Base-by-base conservation (phyloP, 192 early-diverging fungal species). In the Paraglomus occultum region DNA sequence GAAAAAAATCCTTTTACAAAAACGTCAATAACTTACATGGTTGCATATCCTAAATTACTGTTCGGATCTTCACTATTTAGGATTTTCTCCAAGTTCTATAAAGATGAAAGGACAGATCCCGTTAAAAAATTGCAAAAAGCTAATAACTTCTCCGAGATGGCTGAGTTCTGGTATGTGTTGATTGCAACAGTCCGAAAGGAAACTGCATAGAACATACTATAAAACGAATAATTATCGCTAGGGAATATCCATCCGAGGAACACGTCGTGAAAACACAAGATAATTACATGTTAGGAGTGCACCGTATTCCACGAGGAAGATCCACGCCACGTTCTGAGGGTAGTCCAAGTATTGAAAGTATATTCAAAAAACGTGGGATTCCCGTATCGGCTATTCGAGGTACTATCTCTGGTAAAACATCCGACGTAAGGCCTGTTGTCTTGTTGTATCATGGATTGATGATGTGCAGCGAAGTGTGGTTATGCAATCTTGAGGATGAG, bases 391-490 rank as follows among this genome's bases (percentile, higher is more conserved):
- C 77, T 12, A 77, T 76, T 62, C 72, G 71, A 20, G 9, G 23
- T 45, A 53, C 72, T 12, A 47, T 23, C 8, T 40, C 67, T 4
- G 47, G 53, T 22, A 18, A 51, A 9, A 8, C 38, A 48, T 47
- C 17, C 23, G 17, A 49, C 5, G 73, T 63, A 45, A 89, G 81
- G n/a, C 96, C 95, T 0, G 92, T 95, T 1, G 95, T 98, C 12
- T 75, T 98, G 39, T 82, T 98, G 8, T 96, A 94, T 85, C 96
- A 98, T 75, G 96, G 93, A 1, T 93, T 98, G 71, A 80, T 96
- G 76, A 95, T 97, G 85, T 94, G 83, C 71, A 94, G 93, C 0
- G 95, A 97, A 55, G 87, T 94, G 22, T 98, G 94, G 89, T 88
- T 97, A 44, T 94, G 92, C 72, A 87, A 88, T 61, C 85, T 92